phyloP scores from a whole-genome alignment of 31 red algal genomes.

The Odonthalia washingtoniensis region DNA sequence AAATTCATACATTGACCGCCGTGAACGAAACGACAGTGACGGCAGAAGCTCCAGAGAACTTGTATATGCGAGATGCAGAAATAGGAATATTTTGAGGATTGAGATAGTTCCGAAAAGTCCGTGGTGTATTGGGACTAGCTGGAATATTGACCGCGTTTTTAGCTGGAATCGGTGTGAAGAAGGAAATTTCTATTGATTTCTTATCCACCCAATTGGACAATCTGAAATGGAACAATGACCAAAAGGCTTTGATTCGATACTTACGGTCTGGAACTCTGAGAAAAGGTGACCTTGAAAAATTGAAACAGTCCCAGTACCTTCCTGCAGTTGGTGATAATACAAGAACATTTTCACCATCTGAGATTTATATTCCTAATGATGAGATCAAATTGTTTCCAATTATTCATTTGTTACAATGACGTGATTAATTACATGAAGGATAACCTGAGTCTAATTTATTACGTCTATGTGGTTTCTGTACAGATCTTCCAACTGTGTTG shows the following conservation, averaged over 20 bases:
- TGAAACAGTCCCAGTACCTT: slow-evolving; percentile 60
- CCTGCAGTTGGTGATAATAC: slow-evolving; percentile 55
- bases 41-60: slow-evolving; percentile 57
- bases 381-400: slow-evolving; percentile 51
- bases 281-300: slow-evolving; percentile 43
- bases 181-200: slow-evolving; percentile 75
- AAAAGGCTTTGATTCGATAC: slow-evolving; percentile 63
- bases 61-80: slow-evolving; percentile 66
- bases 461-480: slow-evolving; percentile 44
- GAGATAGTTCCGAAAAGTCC: slow-evolving; percentile 43
- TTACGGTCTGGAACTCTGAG: slow-evolving; percentile 58
- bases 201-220: slow-evolving; percentile 72
- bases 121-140: slow-evolving; percentile 13
- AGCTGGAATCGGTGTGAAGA: slow-evolving; percentile 68
- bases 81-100: slow-evolving; percentile 66
- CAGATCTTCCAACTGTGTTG: slow-evolving; percentile 34
- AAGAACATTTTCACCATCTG: slow-evolving; percentile 63
- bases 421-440: slow-evolving; percentile 7
- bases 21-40: no score
- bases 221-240: slow-evolving; percentile 61
- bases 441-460: slow-evolving; percentile 51
- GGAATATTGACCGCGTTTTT: slow-evolving; percentile 57
- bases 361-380: no score
- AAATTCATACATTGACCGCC: neutral
- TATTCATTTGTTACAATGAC: slow-evolving; percentile 63